Base-by-base conservation (phyloP, 2,329 filamentous ascomycete genomes). In the Dactylellina haptotyla region DNA sequence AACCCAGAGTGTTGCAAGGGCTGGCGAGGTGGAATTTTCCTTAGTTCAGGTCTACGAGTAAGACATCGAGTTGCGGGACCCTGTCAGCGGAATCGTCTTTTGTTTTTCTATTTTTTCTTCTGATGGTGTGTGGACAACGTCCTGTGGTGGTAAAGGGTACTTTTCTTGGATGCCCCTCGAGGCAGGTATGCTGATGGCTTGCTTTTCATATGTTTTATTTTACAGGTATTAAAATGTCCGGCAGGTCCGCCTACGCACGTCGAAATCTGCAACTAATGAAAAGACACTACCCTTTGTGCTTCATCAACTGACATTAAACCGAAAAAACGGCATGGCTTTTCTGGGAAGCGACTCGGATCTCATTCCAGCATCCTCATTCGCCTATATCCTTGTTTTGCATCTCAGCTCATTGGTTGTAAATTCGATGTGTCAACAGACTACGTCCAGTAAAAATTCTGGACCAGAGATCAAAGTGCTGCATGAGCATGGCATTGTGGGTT, bases 301-400 rank as follows among this genome's bases (percentile, higher is more conserved):
- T 58, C 53, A 39, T 67, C 54, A 67, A 67, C 63, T 67, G 63
- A 67, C 63, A 59, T 67, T 62, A 66, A 67, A 63, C 61, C 56
- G 54, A 65, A 74, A 67, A 74, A 66, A 74, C 69, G 61, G 69
- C 69, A 66, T 74, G 61, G 61, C 63, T 74, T 73, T 72, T 61
- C 58, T 57, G 59, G 43, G 61, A 67, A 45, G 53, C 61, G 63
- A 66, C 69, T 66, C 51, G 62, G 69, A 53, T 74, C 63, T 74
- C 61, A 32, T 62, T 66, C 69, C 69, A 66, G 53, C 50, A 66
- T 74, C 63, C 63, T 74, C 34, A 57, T 74, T 74, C 69, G 62
- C 59, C 48, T 72, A 65, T 58, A 72, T 53, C 67, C 67, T 63
- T 59, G 66, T 34, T 61, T 59, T 63, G 54, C 48, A 50, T 59